These are phyloP conservation scores for Pseudogymnoascus sp. DNA, from an alignment of 2,329 filamentous ascomycete species.

Conservation along the genomic window DNA sequence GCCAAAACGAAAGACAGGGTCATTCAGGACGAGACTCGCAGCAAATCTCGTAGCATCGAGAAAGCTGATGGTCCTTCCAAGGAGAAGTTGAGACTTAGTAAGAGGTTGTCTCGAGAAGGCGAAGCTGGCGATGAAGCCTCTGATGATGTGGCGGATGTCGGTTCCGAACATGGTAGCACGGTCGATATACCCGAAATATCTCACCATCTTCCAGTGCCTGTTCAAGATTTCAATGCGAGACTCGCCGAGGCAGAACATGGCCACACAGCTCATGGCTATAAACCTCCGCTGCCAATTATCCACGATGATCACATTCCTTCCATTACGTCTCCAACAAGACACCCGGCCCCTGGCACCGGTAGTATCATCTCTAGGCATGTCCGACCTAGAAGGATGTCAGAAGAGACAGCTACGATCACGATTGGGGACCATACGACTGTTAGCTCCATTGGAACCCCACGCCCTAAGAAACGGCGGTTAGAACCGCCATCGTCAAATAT, in stretches of 20 bases:
- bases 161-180: constrained; percentile 16
- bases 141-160: constrained; percentile 9
- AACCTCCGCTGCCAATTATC: constrained; percentile 6
- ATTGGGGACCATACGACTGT: constrained; percentile 28
- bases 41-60: background rate
- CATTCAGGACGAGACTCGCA: background rate
- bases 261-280: background rate
- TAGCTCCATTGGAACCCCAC: constrained; percentile 25
- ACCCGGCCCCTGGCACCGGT: background rate
- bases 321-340: constrained; percentile 4
- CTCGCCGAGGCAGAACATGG: constrained; percentile 22
- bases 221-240: constrained; percentile 27
- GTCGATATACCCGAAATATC: constrained; percentile 16
- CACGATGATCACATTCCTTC: constrained; percentile 1
- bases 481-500: constrained; percentile 10
- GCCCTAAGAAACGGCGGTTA: constrained; percentile 19
- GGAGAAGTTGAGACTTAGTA: constrained; percentile 22
- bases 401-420: constrained; percentile 28
- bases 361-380: constrained; percentile 20
- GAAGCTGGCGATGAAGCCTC: constrained; percentile 12
- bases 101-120: constrained; percentile 18
- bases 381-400: constrained; percentile 16
- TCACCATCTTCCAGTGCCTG: constrained; percentile 17
- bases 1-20: constrained; percentile 28
- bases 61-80: constrained; percentile 16